These are phyloP conservation scores for Agaricus blazei DNA, from an alignment of 768 basidiomycete genomes.

Conservation along the genomic window DNA sequence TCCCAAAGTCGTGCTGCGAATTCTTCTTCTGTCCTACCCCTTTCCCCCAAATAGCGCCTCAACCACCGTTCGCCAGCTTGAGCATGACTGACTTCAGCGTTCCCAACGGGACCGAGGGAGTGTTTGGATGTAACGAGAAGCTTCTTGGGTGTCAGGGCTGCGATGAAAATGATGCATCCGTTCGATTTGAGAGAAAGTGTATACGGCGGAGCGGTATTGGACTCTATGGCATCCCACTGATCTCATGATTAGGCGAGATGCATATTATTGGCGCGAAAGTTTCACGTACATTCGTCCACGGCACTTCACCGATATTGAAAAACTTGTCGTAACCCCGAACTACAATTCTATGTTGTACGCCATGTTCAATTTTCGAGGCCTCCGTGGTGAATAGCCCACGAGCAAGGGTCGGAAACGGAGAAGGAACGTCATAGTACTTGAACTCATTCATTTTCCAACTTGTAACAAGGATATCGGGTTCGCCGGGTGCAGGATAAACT, in stretches of 20 bases:
- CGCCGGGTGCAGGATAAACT: slow-evolving; percentile 51
- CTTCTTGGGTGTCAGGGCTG: slow-evolving; percentile 68
- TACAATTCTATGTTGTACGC: slow-evolving; percentile 54
- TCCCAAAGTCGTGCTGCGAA: slow-evolving; percentile 75
- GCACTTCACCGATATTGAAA: slow-evolving; percentile 95
- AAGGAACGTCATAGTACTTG: slow-evolving; percentile 86
- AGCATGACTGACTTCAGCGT: slow-evolving; percentile 58
- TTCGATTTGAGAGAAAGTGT: slow-evolving; percentile 90
- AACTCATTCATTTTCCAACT: slow-evolving; percentile 99
- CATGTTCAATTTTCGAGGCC: slow-evolving; percentile 16
- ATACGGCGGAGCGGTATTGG: slow-evolving; percentile 72
- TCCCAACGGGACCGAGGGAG: slow-evolving; percentile 59
- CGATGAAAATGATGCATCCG: slow-evolving; percentile 95
- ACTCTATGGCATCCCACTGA: slow-evolving; percentile 73
- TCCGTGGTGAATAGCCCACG: slow-evolving; percentile 81
- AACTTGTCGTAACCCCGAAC: slow-evolving; percentile 97
- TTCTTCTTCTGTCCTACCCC: slow-evolving; percentile 64
- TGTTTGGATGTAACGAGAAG: slow-evolving; percentile 92
- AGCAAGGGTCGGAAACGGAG: slow-evolving; percentile 91
- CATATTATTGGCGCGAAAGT: background rate
- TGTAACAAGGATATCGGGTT: slow-evolving; percentile 48
- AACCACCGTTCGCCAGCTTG: slow-evolving; percentile 85
- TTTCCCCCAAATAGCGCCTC: slow-evolving; percentile 52
- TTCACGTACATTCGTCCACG: slow-evolving; percentile 81
- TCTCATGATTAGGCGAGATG: background rate